Percentiles rank a stretch among this genome's conserved stretches.
phyloP scores from a whole-genome alignment of 371 early-diverging fungal genomes.

The Lichtheimia hyalospora region DNA sequence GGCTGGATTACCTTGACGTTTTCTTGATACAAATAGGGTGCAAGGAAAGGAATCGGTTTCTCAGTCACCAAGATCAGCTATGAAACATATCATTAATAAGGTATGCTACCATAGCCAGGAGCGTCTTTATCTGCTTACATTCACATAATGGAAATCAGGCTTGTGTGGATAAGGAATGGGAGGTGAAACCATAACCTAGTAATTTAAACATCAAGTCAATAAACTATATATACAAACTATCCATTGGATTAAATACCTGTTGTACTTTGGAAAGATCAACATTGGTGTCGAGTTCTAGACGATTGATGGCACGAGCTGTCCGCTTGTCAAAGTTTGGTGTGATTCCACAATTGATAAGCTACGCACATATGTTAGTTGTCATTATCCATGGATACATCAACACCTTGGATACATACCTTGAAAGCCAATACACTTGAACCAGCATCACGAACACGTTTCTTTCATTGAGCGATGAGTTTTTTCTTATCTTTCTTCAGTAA shows the following conservation, averaged over 20 bases:
- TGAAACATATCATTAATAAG: neutral
- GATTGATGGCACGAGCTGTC: conserved; percentile 54
- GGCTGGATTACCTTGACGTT: conserved; percentile 50
- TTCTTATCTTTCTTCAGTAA: neutral
- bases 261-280: conserved; percentile 53
- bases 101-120: too few species aligned
- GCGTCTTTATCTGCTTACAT: conserved; percentile 35
- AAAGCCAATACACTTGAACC: conserved; percentile 51
- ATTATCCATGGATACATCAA: neutral
- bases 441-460: conserved; percentile 56
- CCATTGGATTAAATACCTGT: conserved; percentile 29
- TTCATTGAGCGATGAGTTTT: neutral
- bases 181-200: conserved; percentile 61
- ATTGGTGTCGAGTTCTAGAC: conserved; percentile 56
- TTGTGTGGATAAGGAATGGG: conserved; percentile 56
- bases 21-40: conserved; percentile 60
- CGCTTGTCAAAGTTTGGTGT: conserved; percentile 55
- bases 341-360: conserved; percentile 63
- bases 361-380: neutral
- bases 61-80: conserved; percentile 59
- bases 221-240: neutral
- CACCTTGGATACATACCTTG: conserved; percentile 18
- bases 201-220: neutral
- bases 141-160: conserved; percentile 54
- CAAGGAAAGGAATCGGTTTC: conserved; percentile 54